Base-by-base conservation (phyloP, 139 green algal genomes). In the Haematococcus lacustris region DNA sequence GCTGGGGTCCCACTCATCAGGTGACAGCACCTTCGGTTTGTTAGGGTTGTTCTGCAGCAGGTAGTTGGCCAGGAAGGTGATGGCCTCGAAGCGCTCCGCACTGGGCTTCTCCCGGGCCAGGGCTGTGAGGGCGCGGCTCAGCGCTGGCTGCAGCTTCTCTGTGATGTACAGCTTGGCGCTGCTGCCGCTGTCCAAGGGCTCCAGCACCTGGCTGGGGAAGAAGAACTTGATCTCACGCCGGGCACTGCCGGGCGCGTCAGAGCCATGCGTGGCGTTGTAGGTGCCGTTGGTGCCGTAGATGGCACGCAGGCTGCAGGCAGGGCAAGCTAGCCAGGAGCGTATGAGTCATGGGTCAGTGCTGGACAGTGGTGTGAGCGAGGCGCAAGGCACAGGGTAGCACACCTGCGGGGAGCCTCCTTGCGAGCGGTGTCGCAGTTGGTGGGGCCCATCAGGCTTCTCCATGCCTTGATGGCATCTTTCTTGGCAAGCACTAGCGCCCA, bases 31-130 rank as follows among this genome's bases (percentile, higher is more conserved):
- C 40, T 57, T 69, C 21, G 73, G 82, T 73, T 91, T 95, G 81
- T 93, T 93, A 51, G 88, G 90, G 81, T 95, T 95, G 88, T 95
- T 90, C 17, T 87, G 73, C 25, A 91, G 82, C 53, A 95, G 81
- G 84, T 86, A 95, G 28, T 83, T 28, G 6, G 85, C 87, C n/a
- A 95, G 75, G 71, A 89, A 93, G 9, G 67, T 82, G 47, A 91
- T 80, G 34, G 87, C 88, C 62, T 85, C 75, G 51, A 80, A 84
- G 51, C 83, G 81, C 65, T 89, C 78, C 21, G 84, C 82, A 53
- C 74, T 84, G 40, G 88, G 85, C 73, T 91, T 91, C 61, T 89
- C 71, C 25, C 87, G 83, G 1, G 86, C 83, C 26, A 95, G 71
- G n/a, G 80, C 88, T 4, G 88, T 91, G 32, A 95, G 78, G 0